Percentiles rank a stretch among this genome's conserved stretches.
These are phyloP conservation scores for Pyracantha coccinea DNA, from an alignment of 331 rosid genomes.

Conservation along the genomic window DNA sequence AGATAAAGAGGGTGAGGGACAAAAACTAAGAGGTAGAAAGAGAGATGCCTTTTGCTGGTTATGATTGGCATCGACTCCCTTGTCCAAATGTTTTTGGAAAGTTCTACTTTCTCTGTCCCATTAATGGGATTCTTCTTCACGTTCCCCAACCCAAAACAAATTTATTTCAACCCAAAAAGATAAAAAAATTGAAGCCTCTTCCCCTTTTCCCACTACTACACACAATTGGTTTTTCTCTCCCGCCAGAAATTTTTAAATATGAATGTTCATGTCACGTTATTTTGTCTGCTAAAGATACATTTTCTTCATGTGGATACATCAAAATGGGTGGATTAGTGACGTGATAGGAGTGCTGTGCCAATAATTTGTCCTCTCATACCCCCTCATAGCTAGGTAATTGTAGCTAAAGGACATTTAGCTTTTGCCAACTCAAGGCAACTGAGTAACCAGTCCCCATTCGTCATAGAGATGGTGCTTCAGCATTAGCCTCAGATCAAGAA, in stretches of 20 bases:
- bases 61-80: constrained; percentile 81
- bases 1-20: not conserved
- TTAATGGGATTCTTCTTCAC: constrained; percentile 27
- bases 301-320: too few relatives aligned
- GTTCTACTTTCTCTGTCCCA: constrained; percentile 42
- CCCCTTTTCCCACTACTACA: constrained; percentile 4
- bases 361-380: too few relatives aligned
- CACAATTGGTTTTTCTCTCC: not conserved
- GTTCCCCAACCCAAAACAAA: constrained; percentile 29
- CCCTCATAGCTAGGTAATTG: too few relatives aligned
- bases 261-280: not conserved
- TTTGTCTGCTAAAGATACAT: not conserved
- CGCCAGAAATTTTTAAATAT: not conserved
- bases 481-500: constrained; percentile 26
- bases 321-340: not conserved
- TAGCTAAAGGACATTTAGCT: constrained; percentile 10
- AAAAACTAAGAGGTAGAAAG: not conserved
- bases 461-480: not conserved
- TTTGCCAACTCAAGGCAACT: constrained; percentile 22
- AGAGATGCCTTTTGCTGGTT: constrained; percentile 41
- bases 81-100: constrained; percentile 76
- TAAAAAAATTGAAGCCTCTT: not conserved
- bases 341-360: not conserved
- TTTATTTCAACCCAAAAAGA: not conserved
- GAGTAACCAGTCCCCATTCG: constrained; percentile 9